These are phyloP conservation scores for Fraxinus sp. DNA, from an alignment of 305 asterid genomes.

Conservation along the genomic window DNA sequence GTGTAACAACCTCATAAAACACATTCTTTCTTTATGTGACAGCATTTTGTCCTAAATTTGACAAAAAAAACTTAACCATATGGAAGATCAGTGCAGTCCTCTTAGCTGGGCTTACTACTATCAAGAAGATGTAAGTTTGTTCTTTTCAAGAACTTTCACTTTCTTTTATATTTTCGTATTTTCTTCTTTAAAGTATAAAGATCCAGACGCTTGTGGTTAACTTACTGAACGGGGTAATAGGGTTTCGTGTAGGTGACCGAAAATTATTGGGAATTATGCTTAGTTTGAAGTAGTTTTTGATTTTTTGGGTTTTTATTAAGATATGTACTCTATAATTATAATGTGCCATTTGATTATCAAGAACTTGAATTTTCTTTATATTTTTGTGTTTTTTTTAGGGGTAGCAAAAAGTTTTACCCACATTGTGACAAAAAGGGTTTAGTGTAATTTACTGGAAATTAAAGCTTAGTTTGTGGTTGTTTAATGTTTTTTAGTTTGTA, in stretches of 20 bases:
- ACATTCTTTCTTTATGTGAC: constrained; percentile 41
- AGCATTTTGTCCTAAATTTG: constrained; percentile 25
- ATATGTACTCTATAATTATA: neutral
- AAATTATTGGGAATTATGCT: neutral
- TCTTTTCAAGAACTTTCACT: neutral
- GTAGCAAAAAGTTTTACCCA: too few relatives aligned
- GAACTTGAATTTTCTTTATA: neutral
- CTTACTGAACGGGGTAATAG: neutral
- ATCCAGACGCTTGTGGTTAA: neutral
- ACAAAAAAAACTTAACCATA: constrained; percentile 7
- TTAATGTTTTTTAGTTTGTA: neutral
- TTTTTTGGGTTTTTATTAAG: neutral
- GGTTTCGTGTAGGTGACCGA: neutral
- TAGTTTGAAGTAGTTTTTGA: neutral
- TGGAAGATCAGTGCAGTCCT: constrained; percentile 94
- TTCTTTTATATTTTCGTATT: neutral
- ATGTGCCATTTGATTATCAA: neutral
- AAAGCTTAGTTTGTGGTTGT: neutral
- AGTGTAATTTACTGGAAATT: neutral
- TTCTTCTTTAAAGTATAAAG: neutral
- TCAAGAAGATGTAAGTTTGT: constrained; percentile 65
- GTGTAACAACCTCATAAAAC: constrained; percentile 41
- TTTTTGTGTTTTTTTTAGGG: neutral
- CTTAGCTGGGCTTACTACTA: constrained; percentile 75
- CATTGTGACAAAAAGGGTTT: neutral